phyloP scores from a whole-genome alignment of 1,139 yeast genomes.

The Geotrichum siamense region DNA sequence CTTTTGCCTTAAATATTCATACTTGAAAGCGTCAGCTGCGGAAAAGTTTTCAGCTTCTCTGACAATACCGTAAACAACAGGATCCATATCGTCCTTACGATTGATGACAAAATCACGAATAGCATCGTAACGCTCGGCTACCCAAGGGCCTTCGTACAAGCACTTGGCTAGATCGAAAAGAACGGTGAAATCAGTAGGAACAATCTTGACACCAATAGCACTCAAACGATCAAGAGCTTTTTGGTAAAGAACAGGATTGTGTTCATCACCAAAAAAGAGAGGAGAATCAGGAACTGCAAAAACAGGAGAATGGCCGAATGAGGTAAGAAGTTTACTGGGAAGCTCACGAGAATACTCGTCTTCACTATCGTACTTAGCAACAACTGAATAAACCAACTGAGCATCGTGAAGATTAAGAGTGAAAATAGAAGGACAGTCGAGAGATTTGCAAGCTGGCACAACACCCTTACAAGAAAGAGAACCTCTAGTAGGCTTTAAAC shows the following conservation, averaged over 20 bases:
- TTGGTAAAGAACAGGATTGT: conserved; percentile 63
- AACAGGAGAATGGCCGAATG: conserved; percentile 52
- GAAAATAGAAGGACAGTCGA: conserved; percentile 87
- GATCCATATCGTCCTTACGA: conserved; percentile 65
- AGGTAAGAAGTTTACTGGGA: conserved; percentile 57
- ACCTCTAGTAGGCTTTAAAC: conserved; percentile 89
- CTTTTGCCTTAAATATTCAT: conserved; percentile 74
- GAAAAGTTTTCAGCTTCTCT: conserved; percentile 66
- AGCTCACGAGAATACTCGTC: conserved; percentile 76
- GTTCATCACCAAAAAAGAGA: conserved; percentile 72
- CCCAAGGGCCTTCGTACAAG: conserved; percentile 98
- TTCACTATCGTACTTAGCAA: conserved; percentile 67
- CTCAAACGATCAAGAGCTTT: conserved; percentile 54
- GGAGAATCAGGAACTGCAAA: conserved; percentile 70
- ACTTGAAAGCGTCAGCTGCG: conserved; percentile 79
- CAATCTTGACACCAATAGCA: conserved; percentile 50
- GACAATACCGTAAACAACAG: conserved; percentile 72
- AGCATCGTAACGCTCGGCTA: conserved; percentile 87
- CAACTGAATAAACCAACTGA: conserved; percentile 58
- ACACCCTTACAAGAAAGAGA: conserved; percentile 79
- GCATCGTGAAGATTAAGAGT: conserved; percentile 75
- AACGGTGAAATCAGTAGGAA: conserved; percentile 62
- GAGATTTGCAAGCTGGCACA: conserved; percentile 93
- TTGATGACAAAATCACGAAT: conserved; percentile 64
- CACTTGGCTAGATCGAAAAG: conserved; percentile 78